A percentile compares a stretch with the other conserved stretches of the same genome.
Evolutionary conservation across 441 rosid species (phyloP).

Genomic region (Capsella rubella): DNA sequence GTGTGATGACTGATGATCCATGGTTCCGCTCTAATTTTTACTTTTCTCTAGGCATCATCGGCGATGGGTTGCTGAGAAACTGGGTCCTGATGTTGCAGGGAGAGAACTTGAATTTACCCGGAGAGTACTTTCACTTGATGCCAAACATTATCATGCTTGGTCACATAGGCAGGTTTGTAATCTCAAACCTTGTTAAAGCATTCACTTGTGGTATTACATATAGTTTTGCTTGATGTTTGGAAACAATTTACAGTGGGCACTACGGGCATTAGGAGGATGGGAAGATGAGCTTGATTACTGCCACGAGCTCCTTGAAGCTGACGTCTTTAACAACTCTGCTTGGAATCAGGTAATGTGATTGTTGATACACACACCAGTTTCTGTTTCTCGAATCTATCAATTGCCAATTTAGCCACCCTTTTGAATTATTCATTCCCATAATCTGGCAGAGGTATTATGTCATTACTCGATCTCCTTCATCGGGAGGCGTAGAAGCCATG

Average conservation of each 20-base stretch:
- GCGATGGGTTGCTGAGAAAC: constrained; percentile 91
- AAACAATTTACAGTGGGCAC: constrained; percentile 70
- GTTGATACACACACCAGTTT: neutral
- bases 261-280: constrained; percentile 90
- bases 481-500: constrained; percentile 75
- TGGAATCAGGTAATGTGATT: constrained; percentile 84
- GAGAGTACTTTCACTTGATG: constrained; percentile 69
- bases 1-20: neutral
- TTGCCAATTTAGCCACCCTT: neutral
- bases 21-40: constrained; percentile 4
- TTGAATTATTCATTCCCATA: constrained; percentile 11
- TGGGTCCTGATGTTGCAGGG: constrained; percentile 66
- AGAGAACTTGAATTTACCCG: constrained; percentile 75
- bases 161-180: constrained; percentile 92
- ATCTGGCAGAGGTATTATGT: constrained; percentile 80
- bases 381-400: constrained; percentile 1
- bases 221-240: constrained; percentile 13
- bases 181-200: constrained; percentile 25
- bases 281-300: constrained; percentile 88
- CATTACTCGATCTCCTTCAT: constrained; percentile 67
- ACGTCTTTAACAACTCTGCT: constrained; percentile 89
- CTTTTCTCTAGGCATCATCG: constrained; percentile 82
- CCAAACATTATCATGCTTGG: constrained; percentile 97
- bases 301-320: constrained; percentile 75
- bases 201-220: constrained; percentile 1